Evolutionary conservation across 768 basidiomycete species (phyloP), one percentile per base, ranked within the genome.

Genomic region (Xanthoconium purpureum): DNA sequence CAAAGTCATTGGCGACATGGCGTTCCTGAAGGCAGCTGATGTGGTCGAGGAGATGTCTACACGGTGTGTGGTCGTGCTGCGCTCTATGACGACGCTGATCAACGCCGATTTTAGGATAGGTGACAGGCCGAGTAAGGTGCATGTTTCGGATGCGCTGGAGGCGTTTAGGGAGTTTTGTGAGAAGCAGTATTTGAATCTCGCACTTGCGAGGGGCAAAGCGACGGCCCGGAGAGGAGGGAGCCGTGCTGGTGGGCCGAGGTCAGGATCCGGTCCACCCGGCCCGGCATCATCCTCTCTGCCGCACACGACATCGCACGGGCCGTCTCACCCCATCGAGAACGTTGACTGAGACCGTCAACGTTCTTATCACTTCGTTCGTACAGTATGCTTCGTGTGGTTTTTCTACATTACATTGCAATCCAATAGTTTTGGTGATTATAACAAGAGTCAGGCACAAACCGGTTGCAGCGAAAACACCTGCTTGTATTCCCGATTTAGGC

Each of bases 11-110:
- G 74, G 75, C 38, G 60, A 76, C 47, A 84, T 89, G 84, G 84
- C 85, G 1, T 87, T 78, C 62, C 60, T 88, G 46, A 69, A 73
- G 11, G 78, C 70, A 7, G 49, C 55, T 2, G 87, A 88, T 56
- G 66, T 84, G 12, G 77, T 81, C 1, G 78, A 78, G 15, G 84
- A 83, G 63, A 84, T 89, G 82, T 66, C 77, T 1, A 60, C 57
- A 39, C 75, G 80, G 86, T 84, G 49, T 28, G 78, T 47, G 3
- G 3, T 32, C n/a, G 14, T 24, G 33, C 42, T 8, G 17, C 14
- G 8, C n/a, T 12, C 3, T 30, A 8, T 4, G 3, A 9, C 13
- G 20, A 37, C 2, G 13, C 33, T 3, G 61, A 29, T 20, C 44
- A 24, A 47, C 50, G 14, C 13, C 17, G 39, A 4, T 48, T 13